These are phyloP conservation scores for Umbelopsis sp. DNA, from an alignment of 192 early-diverging fungal species.

Conservation along the genomic window DNA sequence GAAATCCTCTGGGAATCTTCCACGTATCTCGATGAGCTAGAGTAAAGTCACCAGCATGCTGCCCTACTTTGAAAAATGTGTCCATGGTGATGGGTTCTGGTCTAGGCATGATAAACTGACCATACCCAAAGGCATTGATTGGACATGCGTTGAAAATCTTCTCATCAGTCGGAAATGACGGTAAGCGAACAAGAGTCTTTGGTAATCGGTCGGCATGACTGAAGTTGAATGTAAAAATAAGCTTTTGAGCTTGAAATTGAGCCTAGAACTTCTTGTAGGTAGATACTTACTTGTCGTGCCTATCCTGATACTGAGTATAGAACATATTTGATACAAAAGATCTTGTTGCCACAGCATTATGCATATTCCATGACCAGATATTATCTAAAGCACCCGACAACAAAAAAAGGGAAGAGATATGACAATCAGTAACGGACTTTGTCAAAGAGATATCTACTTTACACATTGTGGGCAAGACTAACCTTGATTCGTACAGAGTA, in stretches of 20 bases:
- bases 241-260: neutral
- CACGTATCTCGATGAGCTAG: constrained; percentile 35
- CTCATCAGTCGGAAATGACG: constrained; percentile 25
- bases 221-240: neutral
- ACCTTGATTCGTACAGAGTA: constrained; percentile 38
- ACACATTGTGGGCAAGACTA: neutral
- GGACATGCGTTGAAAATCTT: constrained; percentile 27
- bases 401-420: neutral
- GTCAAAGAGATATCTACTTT: too few species aligned
- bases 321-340: constrained; percentile 26
- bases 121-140: constrained; percentile 22
- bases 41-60: constrained; percentile 35
- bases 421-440: neutral
- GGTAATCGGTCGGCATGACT: constrained; percentile 25
- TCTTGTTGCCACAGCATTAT: constrained; percentile 29
- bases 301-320: constrained; percentile 35
- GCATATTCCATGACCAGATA: constrained; percentile 34
- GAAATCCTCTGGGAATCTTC: constrained; percentile 21
- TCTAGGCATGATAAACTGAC: constrained; percentile 7
- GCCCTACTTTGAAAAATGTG: constrained; percentile 18
- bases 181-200: constrained; percentile 18
- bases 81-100: neutral
- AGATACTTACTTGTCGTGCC: constrained; percentile 26
- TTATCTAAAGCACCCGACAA: constrained; percentile 18
- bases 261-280: too few species aligned